Percentiles rank a stretch among this genome's conserved stretches.
phyloP scores from a whole-genome alignment of 306 rosid genomes.

The Prinsepia uniflora region DNA sequence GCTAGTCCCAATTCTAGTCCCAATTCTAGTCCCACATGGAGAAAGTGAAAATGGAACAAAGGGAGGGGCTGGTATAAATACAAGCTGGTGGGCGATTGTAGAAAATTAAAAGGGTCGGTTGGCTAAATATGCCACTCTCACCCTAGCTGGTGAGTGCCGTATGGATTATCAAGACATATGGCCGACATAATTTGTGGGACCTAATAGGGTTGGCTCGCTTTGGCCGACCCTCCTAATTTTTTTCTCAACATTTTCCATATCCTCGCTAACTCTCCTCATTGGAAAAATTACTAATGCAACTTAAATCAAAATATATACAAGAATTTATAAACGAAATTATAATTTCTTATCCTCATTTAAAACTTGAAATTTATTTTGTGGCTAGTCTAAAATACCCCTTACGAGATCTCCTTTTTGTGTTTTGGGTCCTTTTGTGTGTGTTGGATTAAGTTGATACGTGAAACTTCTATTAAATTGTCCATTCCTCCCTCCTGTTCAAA shows the following conservation, averaged over 20 bases:
- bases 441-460: no score
- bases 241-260: neutral
- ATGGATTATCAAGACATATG: constrained; percentile 88
- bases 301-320: no score
- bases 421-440: no score
- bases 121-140: constrained; percentile 82
- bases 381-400: no score
- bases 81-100: accelerated
- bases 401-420: no score
- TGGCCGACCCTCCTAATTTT: constrained; percentile 38
- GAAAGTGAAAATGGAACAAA: accelerated
- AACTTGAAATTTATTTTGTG: no score
- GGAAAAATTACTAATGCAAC: no score
- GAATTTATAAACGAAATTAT: no score
- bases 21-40: constrained; percentile 40
- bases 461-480: no score
- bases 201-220: constrained; percentile 47
- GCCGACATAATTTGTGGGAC: constrained; percentile 74
- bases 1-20: no score
- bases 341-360: no score
- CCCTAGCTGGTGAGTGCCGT: constrained; percentile 53
- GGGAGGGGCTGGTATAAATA: neutral
- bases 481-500: no score
- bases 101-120: constrained; percentile 51
- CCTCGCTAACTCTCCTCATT: neutral